Percentiles rank a stretch among this genome's conserved stretches.
These are phyloP conservation scores for Trichoderma asperellum DNA, from an alignment of 2,329 filamentous ascomycete species.

Conservation along the genomic window DNA sequence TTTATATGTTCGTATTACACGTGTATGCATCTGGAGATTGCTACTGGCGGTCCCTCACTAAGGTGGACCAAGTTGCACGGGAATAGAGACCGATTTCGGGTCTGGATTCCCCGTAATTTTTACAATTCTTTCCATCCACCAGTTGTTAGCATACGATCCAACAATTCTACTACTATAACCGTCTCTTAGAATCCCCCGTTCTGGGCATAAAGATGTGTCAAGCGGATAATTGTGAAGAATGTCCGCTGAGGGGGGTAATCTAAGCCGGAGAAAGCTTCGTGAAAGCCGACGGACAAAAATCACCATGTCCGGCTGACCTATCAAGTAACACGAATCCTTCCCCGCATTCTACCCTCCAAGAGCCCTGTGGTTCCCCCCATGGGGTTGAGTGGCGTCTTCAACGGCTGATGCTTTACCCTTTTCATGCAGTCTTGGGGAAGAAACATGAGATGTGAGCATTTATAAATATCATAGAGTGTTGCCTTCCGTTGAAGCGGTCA, in stretches of 20 bases:
- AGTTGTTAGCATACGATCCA: not conserved
- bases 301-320: conserved; percentile 15
- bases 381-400: conserved; percentile 11
- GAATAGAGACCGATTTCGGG: conserved; percentile 5
- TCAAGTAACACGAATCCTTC: conserved; percentile 13
- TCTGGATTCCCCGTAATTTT: not conserved
- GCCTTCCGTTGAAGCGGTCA: not conserved
- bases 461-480: conserved; percentile 20
- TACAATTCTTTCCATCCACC: not conserved
- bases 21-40: conserved; percentile 3
- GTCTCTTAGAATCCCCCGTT: no score
- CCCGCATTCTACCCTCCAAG: conserved; percentile 10
- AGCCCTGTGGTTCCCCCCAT: not conserved
- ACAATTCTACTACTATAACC: not conserved
- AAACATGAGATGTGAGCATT: conserved; percentile 9
- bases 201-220: not conserved
- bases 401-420: not conserved
- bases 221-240: not conserved
- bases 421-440: not conserved
- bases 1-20: conserved; percentile 19
- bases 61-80: not conserved
- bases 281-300: conserved; percentile 24
- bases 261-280: conserved; percentile 10
- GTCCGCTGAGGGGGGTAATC: conserved; percentile 13
- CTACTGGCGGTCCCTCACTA: not conserved